Percentiles rank a stretch among this genome's conserved stretches.
Conservation (phyloP, 306 rosid genomes). For the Clitoria ternatea region DNA sequence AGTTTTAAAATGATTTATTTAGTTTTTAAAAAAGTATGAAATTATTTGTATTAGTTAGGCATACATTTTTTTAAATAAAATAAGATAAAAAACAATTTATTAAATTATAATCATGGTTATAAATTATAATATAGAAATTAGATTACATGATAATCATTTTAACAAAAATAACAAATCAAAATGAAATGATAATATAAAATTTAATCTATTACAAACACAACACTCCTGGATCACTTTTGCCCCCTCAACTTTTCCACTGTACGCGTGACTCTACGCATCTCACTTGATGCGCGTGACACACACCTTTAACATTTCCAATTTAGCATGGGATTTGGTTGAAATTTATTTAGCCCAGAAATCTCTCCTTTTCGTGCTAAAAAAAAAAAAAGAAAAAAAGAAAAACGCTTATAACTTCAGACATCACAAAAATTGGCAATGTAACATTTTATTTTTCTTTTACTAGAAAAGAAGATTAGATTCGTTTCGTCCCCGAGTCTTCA, state of each 20-base stretch:
- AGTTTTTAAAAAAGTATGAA: too few species aligned
- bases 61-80: too few species aligned
- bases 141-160: too few species aligned
- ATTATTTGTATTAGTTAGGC: too few species aligned
- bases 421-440: neutral
- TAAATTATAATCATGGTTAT: too few species aligned
- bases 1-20: too few species aligned
- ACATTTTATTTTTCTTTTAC: neutral
- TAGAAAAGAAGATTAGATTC: conserved; percentile 21
- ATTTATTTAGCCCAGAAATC: neutral
- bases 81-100: too few species aligned
- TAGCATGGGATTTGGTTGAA: neutral
- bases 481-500: conserved; percentile 19
- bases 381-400: neutral
- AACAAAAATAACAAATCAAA: too few species aligned
- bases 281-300: conserved; percentile 8
- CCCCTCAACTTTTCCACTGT: neutral
- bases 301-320: neutral
- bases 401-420: neutral
- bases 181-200: too few species aligned
- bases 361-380: neutral
- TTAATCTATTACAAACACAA: too few species aligned
- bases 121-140: too few species aligned
- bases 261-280: conserved; percentile 9
- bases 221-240: too few species aligned